A percentile compares a stretch with the other conserved stretches of the same genome.
These are phyloP conservation scores for Hymenoscyphus repandus DNA, from an alignment of 2,329 filamentous ascomycete species.

Conservation along the genomic window DNA sequence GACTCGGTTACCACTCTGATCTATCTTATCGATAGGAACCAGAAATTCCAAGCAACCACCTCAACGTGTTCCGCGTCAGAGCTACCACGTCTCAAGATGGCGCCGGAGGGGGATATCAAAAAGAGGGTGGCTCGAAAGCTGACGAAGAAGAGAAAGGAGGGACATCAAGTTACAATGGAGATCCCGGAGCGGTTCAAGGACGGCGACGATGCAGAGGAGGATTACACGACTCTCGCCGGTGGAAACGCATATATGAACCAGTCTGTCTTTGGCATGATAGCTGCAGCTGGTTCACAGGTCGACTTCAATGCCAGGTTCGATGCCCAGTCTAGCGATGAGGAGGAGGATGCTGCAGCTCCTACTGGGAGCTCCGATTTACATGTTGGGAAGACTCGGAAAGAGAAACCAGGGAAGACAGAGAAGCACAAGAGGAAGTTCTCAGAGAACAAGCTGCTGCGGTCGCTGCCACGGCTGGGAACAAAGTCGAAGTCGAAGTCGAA, in stretches of 20 bases:
- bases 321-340: slow-evolving; percentile 71
- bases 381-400: slow-evolving; percentile 23
- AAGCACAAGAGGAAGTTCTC: slow-evolving; percentile 56
- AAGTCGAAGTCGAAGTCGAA: slow-evolving; percentile 34
- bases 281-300: slow-evolving; percentile 75
- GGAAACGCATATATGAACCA: slow-evolving; percentile 64
- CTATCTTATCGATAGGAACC: too few species aligned
- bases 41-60: not conserved
- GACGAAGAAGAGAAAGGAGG: slow-evolving; percentile 37
- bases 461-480: slow-evolving; percentile 51
- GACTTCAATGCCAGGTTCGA: slow-evolving; percentile 81
- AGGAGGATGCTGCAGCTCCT: slow-evolving; percentile 25
- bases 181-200: slow-evolving; percentile 54
- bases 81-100: slow-evolving; percentile 23
- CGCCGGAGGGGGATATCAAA: slow-evolving; percentile 37
- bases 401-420: slow-evolving; percentile 32
- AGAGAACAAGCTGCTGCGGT: slow-evolving; percentile 59
- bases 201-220: slow-evolving; percentile 54
- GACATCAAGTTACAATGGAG: slow-evolving; percentile 40
- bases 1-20: too few species aligned
- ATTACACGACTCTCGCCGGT: slow-evolving; percentile 53
- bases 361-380: slow-evolving; percentile 18
- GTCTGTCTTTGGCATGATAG: slow-evolving; percentile 88
- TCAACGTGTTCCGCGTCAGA: slow-evolving; percentile 5
- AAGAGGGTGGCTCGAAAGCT: slow-evolving; percentile 38